Base-by-base conservation (phyloP, 129 eudicot genomes). In the Escallonia rubra region DNA sequence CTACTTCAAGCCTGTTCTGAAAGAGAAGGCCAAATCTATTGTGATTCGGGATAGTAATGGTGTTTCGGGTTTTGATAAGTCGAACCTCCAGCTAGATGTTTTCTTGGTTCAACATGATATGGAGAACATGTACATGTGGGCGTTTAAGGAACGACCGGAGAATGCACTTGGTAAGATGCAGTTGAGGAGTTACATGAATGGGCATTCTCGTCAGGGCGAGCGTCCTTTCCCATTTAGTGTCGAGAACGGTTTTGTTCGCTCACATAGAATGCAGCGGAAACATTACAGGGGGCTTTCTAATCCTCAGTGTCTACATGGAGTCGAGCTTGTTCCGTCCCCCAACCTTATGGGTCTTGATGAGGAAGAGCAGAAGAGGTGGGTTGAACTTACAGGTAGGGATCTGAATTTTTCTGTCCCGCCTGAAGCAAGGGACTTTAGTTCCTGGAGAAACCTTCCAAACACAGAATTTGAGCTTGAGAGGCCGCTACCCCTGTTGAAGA, bases 111-210 rank as follows among this genome's bases (percentile, higher is more conserved):
- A 89, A 44, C 94, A 89, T 72, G 96, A 89, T 74, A 85, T 89
- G 96, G 96, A 89, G 85, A 89, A 89, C 63, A 86, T 89, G 86
- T 89, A 89, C 53, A 89, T 89, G 96, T 89, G 96, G 96, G 90
- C 75, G 3, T 89, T 89, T 43, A 89, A 86, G 67, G 96, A 89
- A 57, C 78, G 82, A 67, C 96, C 96, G 0, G 96, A 89, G 78
- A 86, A 86, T 70, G 94, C 96, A 6, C 59, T 89, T 50, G 96
- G 96, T 15, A 89, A 86, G 84, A 89, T 89, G 96, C 96, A 89
- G 62, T 64, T 89, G 74, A 70, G 94, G 40, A 89, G 90, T 63
- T 89, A 76, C 55, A 89, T 89, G 96, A 89, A 89, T 43, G 96
- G 96, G 7, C 94, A 86, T 62, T 86, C 94, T 10, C 70, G 94